A percentile compares a stretch with the other conserved stretches of the same genome.
phyloP scores from a whole-genome alignment of 192 early-diverging fungal genomes.

The Cladochytrium replicatum region DNA sequence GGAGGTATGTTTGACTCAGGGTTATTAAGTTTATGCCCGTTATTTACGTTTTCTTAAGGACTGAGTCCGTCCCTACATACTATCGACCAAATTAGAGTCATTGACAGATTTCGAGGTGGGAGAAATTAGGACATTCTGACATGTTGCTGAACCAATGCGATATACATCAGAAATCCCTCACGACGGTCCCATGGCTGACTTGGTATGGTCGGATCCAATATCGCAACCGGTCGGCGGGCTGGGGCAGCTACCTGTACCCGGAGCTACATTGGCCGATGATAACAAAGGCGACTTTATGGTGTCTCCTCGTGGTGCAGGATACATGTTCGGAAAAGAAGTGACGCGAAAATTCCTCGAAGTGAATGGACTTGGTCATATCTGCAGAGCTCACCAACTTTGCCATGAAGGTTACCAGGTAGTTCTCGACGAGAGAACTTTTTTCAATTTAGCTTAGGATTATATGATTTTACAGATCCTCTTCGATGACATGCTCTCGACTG shows the following conservation, averaged over 20 bases:
- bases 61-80: slow-evolving; percentile 74
- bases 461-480: slow-evolving; percentile 56
- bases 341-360: slow-evolving; percentile 68
- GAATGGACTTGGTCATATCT: slow-evolving; percentile 70
- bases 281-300: slow-evolving; percentile 68
- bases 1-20: slow-evolving; percentile 48
- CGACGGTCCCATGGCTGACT: slow-evolving; percentile 87
- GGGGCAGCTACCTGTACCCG: too few species aligned
- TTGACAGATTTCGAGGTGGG: slow-evolving; percentile 75
- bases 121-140: neutral
- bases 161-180: slow-evolving; percentile 72
- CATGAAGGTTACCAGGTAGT: slow-evolving; percentile 72
- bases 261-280: slow-evolving; percentile 20
- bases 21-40: neutral
- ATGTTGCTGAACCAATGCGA: neutral
- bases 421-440: neutral
- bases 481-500: slow-evolving; percentile 75
- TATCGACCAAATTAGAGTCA: slow-evolving; percentile 76
- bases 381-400: slow-evolving; percentile 80
- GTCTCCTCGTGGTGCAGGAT: slow-evolving; percentile 81
- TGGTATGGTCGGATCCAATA: slow-evolving; percentile 82
- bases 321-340: slow-evolving; percentile 72
- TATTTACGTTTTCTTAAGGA: slow-evolving; percentile 20
- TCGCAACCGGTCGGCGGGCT: neutral
- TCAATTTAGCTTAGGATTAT: slow-evolving; percentile 1